Evolutionary conservation across 306 rosid species (phyloP).

Genomic region (Castanospermum australe): DNA sequence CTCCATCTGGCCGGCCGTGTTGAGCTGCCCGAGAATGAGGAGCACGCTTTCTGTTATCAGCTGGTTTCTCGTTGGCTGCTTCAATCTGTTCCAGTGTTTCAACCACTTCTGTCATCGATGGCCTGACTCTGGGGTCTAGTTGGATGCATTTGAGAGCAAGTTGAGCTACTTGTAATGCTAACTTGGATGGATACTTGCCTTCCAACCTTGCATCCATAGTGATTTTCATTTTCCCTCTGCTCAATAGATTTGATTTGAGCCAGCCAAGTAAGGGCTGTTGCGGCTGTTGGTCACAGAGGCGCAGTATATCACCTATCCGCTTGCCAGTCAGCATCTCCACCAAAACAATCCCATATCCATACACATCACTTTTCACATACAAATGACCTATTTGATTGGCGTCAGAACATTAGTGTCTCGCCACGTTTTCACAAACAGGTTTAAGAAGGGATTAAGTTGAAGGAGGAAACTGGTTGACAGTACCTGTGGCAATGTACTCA

Average conservation of each 20-base stretch:
- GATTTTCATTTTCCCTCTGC: constrained; percentile 53
- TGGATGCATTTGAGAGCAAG: constrained; percentile 73
- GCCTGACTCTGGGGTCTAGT: constrained; percentile 60
- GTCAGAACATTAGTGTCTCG: neutral
- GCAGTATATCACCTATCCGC: constrained; percentile 45
- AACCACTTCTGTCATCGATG: constrained; percentile 78
- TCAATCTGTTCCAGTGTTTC: constrained; percentile 63
- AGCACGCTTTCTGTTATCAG: constrained; percentile 38
- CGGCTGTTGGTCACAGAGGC: constrained; percentile 31
- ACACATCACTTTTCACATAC: constrained; percentile 79
- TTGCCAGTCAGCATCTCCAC: constrained; percentile 73
- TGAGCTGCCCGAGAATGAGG: constrained; percentile 31
- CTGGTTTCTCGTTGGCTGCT: constrained; percentile 51
- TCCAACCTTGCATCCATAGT: constrained; percentile 73
- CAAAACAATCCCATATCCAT: constrained; percentile 83
- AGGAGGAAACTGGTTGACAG: neutral
- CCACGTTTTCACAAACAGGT: neutral
- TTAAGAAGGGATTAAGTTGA: constrained; percentile 14
- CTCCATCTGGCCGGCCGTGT: constrained; percentile 40
- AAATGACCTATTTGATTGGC: constrained; percentile 60
- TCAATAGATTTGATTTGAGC: constrained; percentile 68
- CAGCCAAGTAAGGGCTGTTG: constrained; percentile 48
- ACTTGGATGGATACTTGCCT: constrained; percentile 76
- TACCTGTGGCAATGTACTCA: constrained; percentile 75
- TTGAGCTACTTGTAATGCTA: constrained; percentile 58